Evolutionary conservation across 345 rosid genomes (phyloP), one percentile per base, ranked within the genome.

Genomic region (Citrus hindsii): DNA sequence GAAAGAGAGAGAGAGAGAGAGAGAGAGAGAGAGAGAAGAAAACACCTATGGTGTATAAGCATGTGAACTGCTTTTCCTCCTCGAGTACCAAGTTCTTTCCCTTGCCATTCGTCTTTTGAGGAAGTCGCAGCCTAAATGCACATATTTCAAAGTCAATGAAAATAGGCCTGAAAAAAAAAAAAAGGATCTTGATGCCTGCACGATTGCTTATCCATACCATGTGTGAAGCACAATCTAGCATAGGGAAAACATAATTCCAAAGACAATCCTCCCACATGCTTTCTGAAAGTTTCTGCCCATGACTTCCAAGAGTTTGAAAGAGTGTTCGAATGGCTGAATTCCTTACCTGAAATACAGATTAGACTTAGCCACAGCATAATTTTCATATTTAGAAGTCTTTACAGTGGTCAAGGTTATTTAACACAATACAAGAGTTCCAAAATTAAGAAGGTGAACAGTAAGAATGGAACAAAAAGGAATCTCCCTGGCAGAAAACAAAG

Each of bases 211-310:
- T 69, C 73, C 71, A 71, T 89, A 95, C 98, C 99, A 89, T 96
- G 89, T 94, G 92, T 82, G 97, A 94, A 80, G 92, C 97, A n/a
- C 82, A 85, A 85, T 90, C 94, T 83, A 96, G 76, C 81, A 89
- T 91, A 22, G 99, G 98, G 82, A 96, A 94, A 76, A 96, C 89
- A 86, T 92, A 96, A 82, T 96, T 92, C 97, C 98, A 92, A 61
- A 96, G 97, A 83, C 97, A 94, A 80, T 96, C 94, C 85, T 94
- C 99, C 98, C 99, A 96, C 98, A 96, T 94, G 87, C 87, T 81
- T 84, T 88, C 82, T 28, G 99, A 90, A 83, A 96, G 95, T 79
- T 94, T 94, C 79, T 94, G 95, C 67, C 97, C 98, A 70, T 94
- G 97, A 81, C 97, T 91, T 78, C 98, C 91, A 78, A 94, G 92